Evolutionary conservation across 495 filamentous ascomycete genomes (phyloP).

Genomic region (Cladorrhinum samala): DNA sequence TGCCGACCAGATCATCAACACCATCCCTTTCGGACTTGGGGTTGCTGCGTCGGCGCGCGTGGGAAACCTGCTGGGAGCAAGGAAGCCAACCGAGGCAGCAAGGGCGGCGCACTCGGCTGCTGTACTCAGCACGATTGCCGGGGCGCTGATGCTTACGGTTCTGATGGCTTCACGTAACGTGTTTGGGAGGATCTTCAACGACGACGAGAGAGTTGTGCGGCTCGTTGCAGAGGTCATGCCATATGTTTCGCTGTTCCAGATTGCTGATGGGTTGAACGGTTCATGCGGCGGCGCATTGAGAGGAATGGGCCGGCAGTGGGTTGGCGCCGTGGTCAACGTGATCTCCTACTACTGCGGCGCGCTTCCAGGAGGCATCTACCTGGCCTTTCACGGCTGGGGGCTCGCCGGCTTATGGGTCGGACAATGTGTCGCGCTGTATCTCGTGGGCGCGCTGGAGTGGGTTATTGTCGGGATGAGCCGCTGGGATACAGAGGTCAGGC

Average conservation of each 20-base stretch:
- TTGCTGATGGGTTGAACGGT: slow-evolving; percentile 83
- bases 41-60: slow-evolving; percentile 76
- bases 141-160: slow-evolving; percentile 60
- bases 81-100: slow-evolving; percentile 60
- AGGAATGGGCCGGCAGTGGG: slow-evolving; percentile 84
- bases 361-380: slow-evolving; percentile 74
- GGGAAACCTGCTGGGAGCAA: slow-evolving; percentile 75
- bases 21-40: slow-evolving; percentile 85
- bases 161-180: slow-evolving; percentile 68
- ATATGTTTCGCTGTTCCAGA: slow-evolving; percentile 89
- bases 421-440: slow-evolving; percentile 81
- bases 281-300: slow-evolving; percentile 76
- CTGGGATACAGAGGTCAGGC: slow-evolving; percentile 72
- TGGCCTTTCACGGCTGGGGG: slow-evolving; percentile 88
- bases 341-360: slow-evolving; percentile 86
- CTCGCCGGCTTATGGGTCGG: slow-evolving; percentile 80
- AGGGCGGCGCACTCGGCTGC: slow-evolving; percentile 75
- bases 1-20: slow-evolving; percentile 86
- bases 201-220: slow-evolving; percentile 65
- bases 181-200: slow-evolving; percentile 81
- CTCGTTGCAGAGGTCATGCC: slow-evolving; percentile 77
- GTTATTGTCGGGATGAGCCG: slow-evolving; percentile 68
- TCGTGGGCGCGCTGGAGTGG: slow-evolving; percentile 79
- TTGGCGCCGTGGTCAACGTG: slow-evolving; percentile 82
- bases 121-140: slow-evolving; percentile 63